Evolutionary conservation across 2,329 filamentous ascomycete species (phyloP).

Genomic region (Hypoxylon sp.): DNA sequence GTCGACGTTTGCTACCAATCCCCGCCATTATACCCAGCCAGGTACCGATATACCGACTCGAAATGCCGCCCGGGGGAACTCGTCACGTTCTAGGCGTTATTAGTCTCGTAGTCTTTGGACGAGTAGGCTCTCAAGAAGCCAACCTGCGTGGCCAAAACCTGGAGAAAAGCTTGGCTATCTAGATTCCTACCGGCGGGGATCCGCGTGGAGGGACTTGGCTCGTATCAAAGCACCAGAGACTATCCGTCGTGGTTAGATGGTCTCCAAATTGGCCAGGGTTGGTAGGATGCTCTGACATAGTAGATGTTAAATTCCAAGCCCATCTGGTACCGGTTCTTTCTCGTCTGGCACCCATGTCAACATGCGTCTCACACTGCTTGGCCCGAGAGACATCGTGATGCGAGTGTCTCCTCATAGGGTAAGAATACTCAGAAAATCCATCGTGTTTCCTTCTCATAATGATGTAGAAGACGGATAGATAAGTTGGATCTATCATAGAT

Average conservation of each 20-base stretch:
- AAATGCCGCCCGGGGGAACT: background rate
- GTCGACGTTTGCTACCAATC: slow-evolving; percentile 26
- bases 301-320: too few species aligned
- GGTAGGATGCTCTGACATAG: too few species aligned
- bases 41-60: background rate
- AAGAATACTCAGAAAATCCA: background rate
- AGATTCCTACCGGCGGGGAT: background rate
- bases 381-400: background rate
- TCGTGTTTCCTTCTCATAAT: background rate
- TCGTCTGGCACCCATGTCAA: background rate
- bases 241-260: background rate
- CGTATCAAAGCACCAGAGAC: background rate
- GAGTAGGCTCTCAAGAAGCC: background rate
- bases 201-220: background rate
- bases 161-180: slow-evolving; percentile 18
- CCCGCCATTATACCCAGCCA: background rate
- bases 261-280: too few species aligned
- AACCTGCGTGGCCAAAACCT: slow-evolving; percentile 10
- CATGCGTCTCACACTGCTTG: background rate
- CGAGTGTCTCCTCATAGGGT: background rate
- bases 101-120: background rate
- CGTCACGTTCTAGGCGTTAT: background rate
- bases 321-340: background rate
- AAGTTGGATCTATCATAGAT: background rate
- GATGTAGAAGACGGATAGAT: too few species aligned